Evolutionary conservation across 306 rosid species (phyloP).

Genomic region (Datisca glomerata): DNA sequence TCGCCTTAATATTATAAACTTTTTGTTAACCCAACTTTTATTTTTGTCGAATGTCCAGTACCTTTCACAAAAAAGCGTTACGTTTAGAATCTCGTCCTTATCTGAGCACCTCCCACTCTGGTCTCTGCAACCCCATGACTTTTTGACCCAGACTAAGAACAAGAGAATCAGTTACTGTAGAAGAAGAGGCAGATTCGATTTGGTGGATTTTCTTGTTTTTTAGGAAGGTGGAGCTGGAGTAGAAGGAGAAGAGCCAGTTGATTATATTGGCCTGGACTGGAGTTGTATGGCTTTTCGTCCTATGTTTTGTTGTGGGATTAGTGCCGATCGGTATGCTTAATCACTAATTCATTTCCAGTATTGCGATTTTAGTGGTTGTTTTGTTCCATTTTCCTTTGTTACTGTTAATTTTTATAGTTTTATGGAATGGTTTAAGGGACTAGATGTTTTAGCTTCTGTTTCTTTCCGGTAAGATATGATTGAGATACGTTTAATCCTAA

Average conservation of each 20-base stretch:
- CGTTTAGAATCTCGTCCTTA: constrained; percentile 15
- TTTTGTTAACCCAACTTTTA: constrained; percentile 2
- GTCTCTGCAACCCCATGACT: constrained; percentile 12
- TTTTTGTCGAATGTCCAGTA: constrained; percentile 1
- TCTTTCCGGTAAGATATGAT: constrained; percentile 8
- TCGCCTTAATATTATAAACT: constrained; percentile 13
- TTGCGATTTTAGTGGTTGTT: constrained; percentile 6
- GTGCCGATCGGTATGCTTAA: constrained; percentile 54
- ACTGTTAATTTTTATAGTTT: no score
- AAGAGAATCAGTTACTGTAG: constrained; percentile 1
- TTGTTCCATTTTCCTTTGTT: no score
- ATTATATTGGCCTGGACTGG: constrained; percentile 15
- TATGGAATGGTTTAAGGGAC: no score
- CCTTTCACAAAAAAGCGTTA: constrained; percentile 16
- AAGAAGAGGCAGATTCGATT: constrained; percentile 17
- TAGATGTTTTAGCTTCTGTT: background rate
- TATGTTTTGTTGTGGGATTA: constrained; percentile 59
- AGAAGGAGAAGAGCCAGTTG: constrained; percentile 8
- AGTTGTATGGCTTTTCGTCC: constrained; percentile 37
- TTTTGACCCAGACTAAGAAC: no score
- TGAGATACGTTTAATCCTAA: no score
- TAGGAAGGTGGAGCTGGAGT: background rate
- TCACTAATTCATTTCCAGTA: background rate
- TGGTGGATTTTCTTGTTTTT: no score
- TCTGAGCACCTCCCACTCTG: constrained; percentile 6